Evolutionary conservation across 805 yeast genomes (phyloP).

Genomic region (Ogataea zsoltii): DNA sequence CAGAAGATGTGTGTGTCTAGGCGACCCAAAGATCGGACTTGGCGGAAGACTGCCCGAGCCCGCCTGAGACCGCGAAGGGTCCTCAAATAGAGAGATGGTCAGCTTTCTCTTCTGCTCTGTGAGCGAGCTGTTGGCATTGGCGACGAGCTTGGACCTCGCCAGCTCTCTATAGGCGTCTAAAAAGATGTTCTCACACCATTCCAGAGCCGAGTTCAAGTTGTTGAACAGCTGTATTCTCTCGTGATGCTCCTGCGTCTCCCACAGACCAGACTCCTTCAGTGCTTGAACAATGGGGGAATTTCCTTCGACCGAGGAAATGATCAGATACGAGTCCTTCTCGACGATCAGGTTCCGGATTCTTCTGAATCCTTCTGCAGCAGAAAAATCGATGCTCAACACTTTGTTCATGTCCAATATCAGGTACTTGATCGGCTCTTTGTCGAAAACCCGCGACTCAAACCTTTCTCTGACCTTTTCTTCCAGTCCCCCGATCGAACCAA

Average conservation of each 20-base stretch:
- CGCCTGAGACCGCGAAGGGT: background rate
- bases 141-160: constrained; percentile 6
- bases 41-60: constrained; percentile 1
- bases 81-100: constrained; percentile 21
- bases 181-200: constrained; percentile 95
- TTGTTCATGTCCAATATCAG: constrained; percentile 82
- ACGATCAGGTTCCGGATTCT: constrained; percentile 77
- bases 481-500: constrained; percentile 93
- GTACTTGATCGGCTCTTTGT: constrained; percentile 67
- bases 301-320: constrained; percentile 75
- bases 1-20: constrained; percentile 52
- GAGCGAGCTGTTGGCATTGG: background rate
- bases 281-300: constrained; percentile 68
- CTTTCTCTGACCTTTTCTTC: constrained; percentile 70
- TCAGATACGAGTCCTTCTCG: constrained; percentile 66
- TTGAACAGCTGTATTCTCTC: constrained; percentile 63
- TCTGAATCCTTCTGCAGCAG: constrained; percentile 95
- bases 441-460: constrained; percentile 55
- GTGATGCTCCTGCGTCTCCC: constrained; percentile 51
- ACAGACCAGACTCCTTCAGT: constrained; percentile 79
- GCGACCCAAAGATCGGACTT: constrained; percentile 43
- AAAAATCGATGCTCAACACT: constrained; percentile 81
- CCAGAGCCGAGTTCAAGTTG: constrained; percentile 83
- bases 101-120: constrained; percentile 15
- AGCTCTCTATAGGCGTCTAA: constrained; percentile 57